Base-by-base conservation (phyloP, 1,284 basidiomycete genomes). In the Boletus semigastroideus region DNA sequence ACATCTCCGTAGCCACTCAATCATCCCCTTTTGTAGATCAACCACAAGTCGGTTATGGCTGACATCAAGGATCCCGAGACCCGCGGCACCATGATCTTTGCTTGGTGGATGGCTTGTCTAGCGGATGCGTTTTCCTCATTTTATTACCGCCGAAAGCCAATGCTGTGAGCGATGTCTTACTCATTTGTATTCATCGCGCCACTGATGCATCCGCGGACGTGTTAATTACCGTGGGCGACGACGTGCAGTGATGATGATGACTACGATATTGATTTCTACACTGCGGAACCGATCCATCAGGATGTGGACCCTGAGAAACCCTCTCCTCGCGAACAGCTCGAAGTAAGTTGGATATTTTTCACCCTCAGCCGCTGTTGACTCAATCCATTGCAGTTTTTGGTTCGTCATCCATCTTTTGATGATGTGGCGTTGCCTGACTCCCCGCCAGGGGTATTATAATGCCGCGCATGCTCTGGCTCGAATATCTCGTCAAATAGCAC, bases 381-480 rank as follows among this genome's bases (percentile, higher is more conserved):
- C 54, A 52, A 45, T 20, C 13, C 33, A 30, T 36, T 42, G 22
- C 49, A 71, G 74, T 74, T 75, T 60, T 61, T 77, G 66, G 75
- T 76, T 58, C 51, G 69, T 63, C 51, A 51, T 53, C 55, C 47
- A 30, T 37, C 27, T 45, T 43, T 52, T 68, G 62, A 72, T 75
- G 70, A 61, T 57, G 42, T 51, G 43, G 51, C 48, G 42, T 49
- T 44, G 30, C 37, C 49, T 59, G 39, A 56, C 46, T 28, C 36
- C 48, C 33, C 36, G 27, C 41, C 67, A 90, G 87, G 87, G 87
- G 42, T 90, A 90, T 66, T 90, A 90, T 61, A 80, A 77, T 48
- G 90, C 90, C 10, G 83, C 87, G 9, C 87, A 92, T 64, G 84
- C 87, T 6, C 76, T 92, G n/a, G 87, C 90, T 8, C 80, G 84